Percentiles rank a stretch among this genome's conserved stretches.
Evolutionary conservation across 352 stramenopile genomes (phyloP).

Genomic region (Phytophthora vignae): DNA sequence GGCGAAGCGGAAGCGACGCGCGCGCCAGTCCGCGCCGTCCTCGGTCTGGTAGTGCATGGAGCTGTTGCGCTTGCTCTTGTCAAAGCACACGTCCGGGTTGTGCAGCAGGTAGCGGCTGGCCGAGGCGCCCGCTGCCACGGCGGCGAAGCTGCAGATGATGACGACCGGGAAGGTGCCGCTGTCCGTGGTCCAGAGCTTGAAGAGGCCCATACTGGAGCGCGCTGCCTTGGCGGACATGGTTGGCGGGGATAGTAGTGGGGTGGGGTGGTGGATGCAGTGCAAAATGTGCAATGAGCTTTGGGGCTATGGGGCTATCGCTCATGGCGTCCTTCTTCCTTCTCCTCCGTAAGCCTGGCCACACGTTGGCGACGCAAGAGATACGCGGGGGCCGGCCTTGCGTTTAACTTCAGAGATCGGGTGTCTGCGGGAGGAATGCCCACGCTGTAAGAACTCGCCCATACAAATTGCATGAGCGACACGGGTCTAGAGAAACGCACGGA

Average conservation of each 20-base stretch:
- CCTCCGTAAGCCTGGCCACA: slow-evolving; percentile 10
- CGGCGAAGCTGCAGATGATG: slow-evolving; percentile 46
- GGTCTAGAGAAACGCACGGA: slow-evolving; percentile 22
- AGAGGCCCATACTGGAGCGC: slow-evolving; percentile 46
- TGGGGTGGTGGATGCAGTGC: neutral
- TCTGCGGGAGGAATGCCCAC: neutral
- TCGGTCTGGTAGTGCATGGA: slow-evolving; percentile 44
- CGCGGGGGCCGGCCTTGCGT: slow-evolving; percentile 1
- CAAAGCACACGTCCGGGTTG: slow-evolving; percentile 47
- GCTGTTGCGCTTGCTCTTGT: slow-evolving; percentile 52
- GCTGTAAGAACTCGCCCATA: slow-evolving; percentile 22
- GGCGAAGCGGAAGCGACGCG: slow-evolving; percentile 54
- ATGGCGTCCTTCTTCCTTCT: neutral
- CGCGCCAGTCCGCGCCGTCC: slow-evolving; percentile 44
- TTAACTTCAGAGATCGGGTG: slow-evolving; percentile 23
- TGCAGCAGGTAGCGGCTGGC: slow-evolving; percentile 40
- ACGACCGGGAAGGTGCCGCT: slow-evolving; percentile 55
- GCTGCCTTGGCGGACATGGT: slow-evolving; percentile 36
- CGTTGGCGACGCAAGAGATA: slow-evolving; percentile 22
- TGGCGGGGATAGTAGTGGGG: slow-evolving; percentile 4
- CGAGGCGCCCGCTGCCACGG: slow-evolving; percentile 36
- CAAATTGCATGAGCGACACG: neutral
- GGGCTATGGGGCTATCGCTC: neutral
- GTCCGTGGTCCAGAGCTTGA: slow-evolving; percentile 61
- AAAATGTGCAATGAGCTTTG: slow-evolving; percentile 22